These are phyloP conservation scores for Emergomyces orientalis DNA, from an alignment of 2,329 filamentous ascomycete species.

Conservation along the genomic window DNA sequence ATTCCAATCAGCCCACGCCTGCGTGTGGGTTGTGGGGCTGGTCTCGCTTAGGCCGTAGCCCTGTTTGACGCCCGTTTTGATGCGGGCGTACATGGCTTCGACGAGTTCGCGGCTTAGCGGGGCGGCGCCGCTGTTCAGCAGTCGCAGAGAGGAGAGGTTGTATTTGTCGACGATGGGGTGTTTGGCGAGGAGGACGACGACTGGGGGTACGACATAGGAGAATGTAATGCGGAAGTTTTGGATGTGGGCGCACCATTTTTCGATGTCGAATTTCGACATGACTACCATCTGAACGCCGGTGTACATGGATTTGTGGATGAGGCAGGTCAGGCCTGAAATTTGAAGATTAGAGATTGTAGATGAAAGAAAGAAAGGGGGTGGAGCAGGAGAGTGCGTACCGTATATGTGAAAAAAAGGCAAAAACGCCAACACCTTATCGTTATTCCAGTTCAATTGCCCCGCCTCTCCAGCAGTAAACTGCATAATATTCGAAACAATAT, in stretches of 20 bases:
- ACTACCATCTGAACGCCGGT: conserved; percentile 58
- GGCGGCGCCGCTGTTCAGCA: conserved; percentile 81
- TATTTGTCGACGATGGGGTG: conserved; percentile 69
- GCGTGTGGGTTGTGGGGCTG: conserved; percentile 65
- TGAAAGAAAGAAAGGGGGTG: not conserved
- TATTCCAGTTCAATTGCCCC: conserved; percentile 48
- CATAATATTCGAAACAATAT: conserved; percentile 66
- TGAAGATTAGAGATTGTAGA: conserved; percentile 9
- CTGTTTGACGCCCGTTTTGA: conserved; percentile 77
- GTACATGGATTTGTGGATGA: conserved; percentile 60
- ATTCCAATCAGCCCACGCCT: conserved; percentile 66
- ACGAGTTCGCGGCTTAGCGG: conserved; percentile 75
- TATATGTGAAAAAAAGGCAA: conserved; percentile 91
- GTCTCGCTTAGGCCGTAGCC: conserved; percentile 88
- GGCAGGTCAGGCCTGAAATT: conserved; percentile 55
- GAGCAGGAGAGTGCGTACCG: conserved; percentile 40
- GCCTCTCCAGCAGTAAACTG: conserved; percentile 49
- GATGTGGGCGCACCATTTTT: conserved; percentile 65
- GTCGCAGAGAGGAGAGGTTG: conserved; percentile 66
- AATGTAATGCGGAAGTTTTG: conserved; percentile 68
- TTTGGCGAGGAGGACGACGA: conserved; percentile 72
- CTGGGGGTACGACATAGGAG: conserved; percentile 72
- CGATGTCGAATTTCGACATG: conserved; percentile 72
- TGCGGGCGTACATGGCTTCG: conserved; percentile 61
- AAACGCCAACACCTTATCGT: conserved; percentile 67